Evolutionary conservation across 1,139 yeast genomes (phyloP).

Genomic region (Hanseniaspora uvarum): DNA sequence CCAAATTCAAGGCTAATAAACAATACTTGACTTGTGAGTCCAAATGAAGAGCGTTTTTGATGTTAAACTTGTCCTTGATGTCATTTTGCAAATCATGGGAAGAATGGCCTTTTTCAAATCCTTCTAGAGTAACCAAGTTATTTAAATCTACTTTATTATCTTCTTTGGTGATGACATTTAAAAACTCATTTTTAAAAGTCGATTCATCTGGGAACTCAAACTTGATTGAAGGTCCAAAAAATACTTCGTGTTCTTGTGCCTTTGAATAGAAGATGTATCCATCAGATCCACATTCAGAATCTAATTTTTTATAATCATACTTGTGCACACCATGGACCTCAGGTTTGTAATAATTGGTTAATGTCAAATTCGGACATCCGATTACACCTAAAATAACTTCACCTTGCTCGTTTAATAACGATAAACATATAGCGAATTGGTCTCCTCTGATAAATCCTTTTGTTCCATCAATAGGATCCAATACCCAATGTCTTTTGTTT

Average conservation of each 20-base stretch:
- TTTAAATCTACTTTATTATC: slow-evolving; percentile 16
- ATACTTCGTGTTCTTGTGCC: slow-evolving; percentile 57
- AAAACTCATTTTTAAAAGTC: slow-evolving; percentile 34
- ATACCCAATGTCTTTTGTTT: slow-evolving; percentile 68
- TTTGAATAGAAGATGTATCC: slow-evolving; percentile 55
- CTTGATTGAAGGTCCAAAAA: slow-evolving; percentile 37
- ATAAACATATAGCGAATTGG: slow-evolving; percentile 92
- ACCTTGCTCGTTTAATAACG: slow-evolving; percentile 68
- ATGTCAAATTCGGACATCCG: slow-evolving; percentile 78
- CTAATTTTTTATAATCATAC: slow-evolving; percentile 6
- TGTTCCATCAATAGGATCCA: slow-evolving; percentile 97
- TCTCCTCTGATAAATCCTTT: slow-evolving; percentile 93
- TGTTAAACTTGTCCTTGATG: slow-evolving; percentile 56
- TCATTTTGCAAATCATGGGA: slow-evolving; percentile 77
- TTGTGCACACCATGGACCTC: slow-evolving; percentile 21
- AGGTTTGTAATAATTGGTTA: slow-evolving; percentile 23
- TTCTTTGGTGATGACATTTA: slow-evolving; percentile 2
- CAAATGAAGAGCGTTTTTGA: slow-evolving; percentile 50
- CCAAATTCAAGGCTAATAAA: slow-evolving; percentile 79
- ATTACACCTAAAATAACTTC: slow-evolving; percentile 79
- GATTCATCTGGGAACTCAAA: slow-evolving; percentile 32
- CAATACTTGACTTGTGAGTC: slow-evolving; percentile 97
- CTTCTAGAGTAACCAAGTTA: slow-evolving; percentile 62
- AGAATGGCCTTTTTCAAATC: slow-evolving; percentile 94
- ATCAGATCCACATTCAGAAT: slow-evolving; percentile 21